phyloP scores from a whole-genome alignment of 108 stramenopile genomes.

The Epipyxis sp. region DNA sequence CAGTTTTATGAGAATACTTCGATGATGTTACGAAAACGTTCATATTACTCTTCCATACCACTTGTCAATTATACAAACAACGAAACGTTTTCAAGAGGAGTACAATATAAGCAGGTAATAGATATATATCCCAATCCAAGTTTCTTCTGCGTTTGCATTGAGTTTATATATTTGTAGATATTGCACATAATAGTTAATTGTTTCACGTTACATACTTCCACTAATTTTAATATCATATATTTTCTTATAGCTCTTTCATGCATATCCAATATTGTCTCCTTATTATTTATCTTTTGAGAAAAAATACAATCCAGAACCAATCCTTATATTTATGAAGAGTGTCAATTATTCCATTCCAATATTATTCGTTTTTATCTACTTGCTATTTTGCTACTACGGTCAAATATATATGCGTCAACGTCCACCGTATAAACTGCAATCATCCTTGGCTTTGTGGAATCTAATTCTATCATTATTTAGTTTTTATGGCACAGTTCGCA shows the following conservation, averaged over 20 bases:
- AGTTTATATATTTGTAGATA: no score
- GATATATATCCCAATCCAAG: no score
- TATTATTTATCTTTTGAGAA: neutral
- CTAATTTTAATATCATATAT: no score
- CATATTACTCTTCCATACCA: no score
- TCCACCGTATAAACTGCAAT: conserved; percentile 34
- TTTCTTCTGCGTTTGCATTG: no score
- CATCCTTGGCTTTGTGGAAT: conserved; percentile 71
- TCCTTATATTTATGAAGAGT: neutral
- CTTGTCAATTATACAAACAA: no score
- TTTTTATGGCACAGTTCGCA: conserved; percentile 75
- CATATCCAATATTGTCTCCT: neutral
- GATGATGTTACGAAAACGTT: no score
- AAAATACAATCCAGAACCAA: neutral
- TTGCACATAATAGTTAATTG: no score
- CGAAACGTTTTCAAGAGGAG: no score
- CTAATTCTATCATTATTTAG: conserved; percentile 75
- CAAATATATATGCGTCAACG: conserved; percentile 36
- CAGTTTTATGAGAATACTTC: no score
- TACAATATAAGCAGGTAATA: no score
- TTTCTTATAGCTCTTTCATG: neutral
- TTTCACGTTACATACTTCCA: no score
- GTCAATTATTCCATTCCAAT: conserved; percentile 37
- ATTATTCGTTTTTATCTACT: conserved; percentile 31
- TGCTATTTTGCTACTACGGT: conserved; percentile 38